phyloP scores from a whole-genome alignment of 1,284 basidiomycete species.

The Leccinum fallax region DNA sequence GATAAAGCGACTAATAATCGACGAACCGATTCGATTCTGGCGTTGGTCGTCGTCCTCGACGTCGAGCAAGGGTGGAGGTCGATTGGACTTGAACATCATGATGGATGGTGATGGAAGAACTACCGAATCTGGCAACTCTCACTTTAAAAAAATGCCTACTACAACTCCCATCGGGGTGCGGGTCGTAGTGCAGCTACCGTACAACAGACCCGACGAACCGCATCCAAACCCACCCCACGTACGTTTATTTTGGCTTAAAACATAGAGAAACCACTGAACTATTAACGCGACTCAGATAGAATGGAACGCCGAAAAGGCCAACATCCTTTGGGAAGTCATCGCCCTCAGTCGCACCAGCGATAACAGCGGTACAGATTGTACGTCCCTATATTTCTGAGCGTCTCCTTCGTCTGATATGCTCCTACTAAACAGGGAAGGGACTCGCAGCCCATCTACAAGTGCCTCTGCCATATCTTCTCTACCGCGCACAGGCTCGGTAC shows the following conservation, averaged over 20 bases:
- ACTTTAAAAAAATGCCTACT: constrained; percentile 21
- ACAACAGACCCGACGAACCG: constrained; percentile 70
- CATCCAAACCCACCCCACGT: constrained; percentile 66
- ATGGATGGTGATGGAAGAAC: neutral
- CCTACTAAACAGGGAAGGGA: constrained; percentile 62
- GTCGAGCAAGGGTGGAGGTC: constrained; percentile 23
- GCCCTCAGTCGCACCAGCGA: constrained; percentile 68
- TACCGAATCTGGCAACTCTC: constrained; percentile 15
- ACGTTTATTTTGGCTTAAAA: constrained; percentile 33
- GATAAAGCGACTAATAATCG: neutral
- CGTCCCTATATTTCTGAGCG: constrained; percentile 31
- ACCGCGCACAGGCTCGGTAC: constrained; percentile 75
- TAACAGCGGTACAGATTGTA: constrained; percentile 70
- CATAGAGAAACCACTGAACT: constrained; percentile 11
- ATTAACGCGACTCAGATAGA: constrained; percentile 55
- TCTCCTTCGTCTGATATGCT: neutral
- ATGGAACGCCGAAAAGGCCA: constrained; percentile 81
- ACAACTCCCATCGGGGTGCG: constrained; percentile 48
- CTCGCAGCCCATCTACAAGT: constrained; percentile 77
- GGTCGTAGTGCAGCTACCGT: constrained; percentile 74
- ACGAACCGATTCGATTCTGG: constrained; percentile 33
- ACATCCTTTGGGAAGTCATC: constrained; percentile 81
- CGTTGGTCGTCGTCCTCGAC: constrained; percentile 41
- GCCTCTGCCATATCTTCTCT: constrained; percentile 78
- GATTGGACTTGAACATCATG: neutral